phyloP scores from a whole-genome alignment of 148 eudicot species.

The Rhododendron henanense region DNA sequence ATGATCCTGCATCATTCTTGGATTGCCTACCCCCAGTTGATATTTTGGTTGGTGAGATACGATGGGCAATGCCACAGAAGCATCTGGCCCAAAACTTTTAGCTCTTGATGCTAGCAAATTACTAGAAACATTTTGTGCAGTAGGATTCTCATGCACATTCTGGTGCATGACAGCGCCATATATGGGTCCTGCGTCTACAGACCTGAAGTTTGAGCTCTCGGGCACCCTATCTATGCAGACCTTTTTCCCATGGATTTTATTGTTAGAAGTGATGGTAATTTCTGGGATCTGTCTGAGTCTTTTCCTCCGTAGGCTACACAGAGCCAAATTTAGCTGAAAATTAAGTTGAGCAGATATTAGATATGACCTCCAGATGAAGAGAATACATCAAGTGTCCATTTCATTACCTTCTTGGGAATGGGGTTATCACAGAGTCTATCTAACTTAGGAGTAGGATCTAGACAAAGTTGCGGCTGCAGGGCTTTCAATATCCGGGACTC shows the following conservation, averaged over 20 bases:
- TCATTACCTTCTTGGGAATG: constrained; percentile 48
- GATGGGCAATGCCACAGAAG: constrained; percentile 30
- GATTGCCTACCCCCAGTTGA: constrained; percentile 52
- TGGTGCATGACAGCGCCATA: constrained; percentile 40
- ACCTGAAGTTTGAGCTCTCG: constrained; percentile 56
- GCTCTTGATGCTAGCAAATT: constrained; percentile 28
- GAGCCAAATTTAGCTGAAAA: constrained; percentile 68
- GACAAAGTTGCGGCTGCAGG: constrained; percentile 76
- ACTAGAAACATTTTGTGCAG: constrained; percentile 45
- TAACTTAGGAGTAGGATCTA: constrained; percentile 82
- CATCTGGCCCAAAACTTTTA: constrained; percentile 36
- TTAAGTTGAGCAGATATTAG: constrained; percentile 20
- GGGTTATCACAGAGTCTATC: constrained; percentile 58
- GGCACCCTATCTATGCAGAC: constrained; percentile 55
- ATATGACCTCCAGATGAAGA: background rate
- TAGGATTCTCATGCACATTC: constrained; percentile 44
- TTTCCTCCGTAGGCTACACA: constrained; percentile 55
- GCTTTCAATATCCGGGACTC: constrained; percentile 92
- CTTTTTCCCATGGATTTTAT: constrained; percentile 59
- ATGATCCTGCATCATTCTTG: constrained; percentile 47
- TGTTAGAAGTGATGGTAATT: constrained; percentile 42
- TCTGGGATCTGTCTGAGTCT: constrained; percentile 64
- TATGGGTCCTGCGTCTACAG: constrained; percentile 43
- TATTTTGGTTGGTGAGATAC: constrained; percentile 41
- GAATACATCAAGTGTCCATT: constrained; percentile 10